Evolutionary conservation across 2,329 filamentous ascomycete species (phyloP).

Genomic region (Fusarium praegraminearum): DNA sequence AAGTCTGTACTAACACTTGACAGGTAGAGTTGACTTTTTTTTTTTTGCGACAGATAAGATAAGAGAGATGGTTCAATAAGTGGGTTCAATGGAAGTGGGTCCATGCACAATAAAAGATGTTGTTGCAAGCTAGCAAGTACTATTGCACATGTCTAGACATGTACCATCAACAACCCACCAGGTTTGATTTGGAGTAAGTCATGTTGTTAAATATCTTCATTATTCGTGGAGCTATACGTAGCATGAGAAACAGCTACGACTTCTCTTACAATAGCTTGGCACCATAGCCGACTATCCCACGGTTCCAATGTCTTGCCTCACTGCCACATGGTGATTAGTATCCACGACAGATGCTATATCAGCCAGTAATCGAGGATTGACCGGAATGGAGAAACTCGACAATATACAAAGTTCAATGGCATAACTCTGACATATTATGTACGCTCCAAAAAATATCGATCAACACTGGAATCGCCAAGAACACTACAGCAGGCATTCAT

Average conservation of each 20-base stretch:
- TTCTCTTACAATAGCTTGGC: too few species aligned
- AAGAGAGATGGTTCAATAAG: not conserved
- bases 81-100: not conserved
- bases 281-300: not conserved
- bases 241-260: too few species aligned
- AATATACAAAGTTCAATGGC: not conserved
- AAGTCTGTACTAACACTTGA: not conserved
- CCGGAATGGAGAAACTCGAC: not conserved
- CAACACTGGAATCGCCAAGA: not conserved
- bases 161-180: too few species aligned
- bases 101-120: not conserved
- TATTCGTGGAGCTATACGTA: too few species aligned
- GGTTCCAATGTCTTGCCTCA: not conserved
- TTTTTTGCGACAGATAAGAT: conserved; percentile 35
- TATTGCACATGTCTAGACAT: too few species aligned
- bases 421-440: not conserved
- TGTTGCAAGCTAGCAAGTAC: not conserved
- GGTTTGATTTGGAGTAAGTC: too few species aligned
- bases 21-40: conserved; percentile 7
- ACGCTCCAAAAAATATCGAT: too few species aligned
- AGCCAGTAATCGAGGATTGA: not conserved
- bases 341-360: not conserved
- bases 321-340: not conserved
- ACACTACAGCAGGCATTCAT: not conserved
- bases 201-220: too few species aligned